These are phyloP conservation scores for Penicillium sp. DNA, from an alignment of 2,329 filamentous ascomycete genomes.

Conservation along the genomic window DNA sequence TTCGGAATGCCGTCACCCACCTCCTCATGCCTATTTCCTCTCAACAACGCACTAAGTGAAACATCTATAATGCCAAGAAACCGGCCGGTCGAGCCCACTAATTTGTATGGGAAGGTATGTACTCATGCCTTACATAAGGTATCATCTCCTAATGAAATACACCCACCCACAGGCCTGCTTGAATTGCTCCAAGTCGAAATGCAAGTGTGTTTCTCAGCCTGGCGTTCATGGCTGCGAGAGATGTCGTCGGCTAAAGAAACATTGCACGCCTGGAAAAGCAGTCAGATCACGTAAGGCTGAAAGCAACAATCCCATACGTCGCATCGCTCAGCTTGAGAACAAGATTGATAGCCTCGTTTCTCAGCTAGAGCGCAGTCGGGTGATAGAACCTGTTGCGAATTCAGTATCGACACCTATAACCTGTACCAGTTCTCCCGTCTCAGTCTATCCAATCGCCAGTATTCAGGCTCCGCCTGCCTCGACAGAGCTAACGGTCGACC, in stretches of 20 bases:
- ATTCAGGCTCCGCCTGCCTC: background rate
- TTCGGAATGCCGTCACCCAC: background rate
- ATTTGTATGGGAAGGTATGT: background rate
- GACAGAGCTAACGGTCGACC: background rate
- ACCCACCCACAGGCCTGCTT: conserved; percentile 15
- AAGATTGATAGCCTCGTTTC: conserved; percentile 30
- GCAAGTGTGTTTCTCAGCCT: conserved; percentile 21
- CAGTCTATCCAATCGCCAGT: background rate
- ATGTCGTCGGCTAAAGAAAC: conserved; percentile 45
- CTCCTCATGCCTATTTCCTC: background rate
- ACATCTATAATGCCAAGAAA: background rate
- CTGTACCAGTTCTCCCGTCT: background rate
- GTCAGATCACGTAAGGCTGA: conserved; percentile 29
- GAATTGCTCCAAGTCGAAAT: conserved; percentile 27
- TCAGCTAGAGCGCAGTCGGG: conserved; percentile 15
- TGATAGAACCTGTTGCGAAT: background rate
- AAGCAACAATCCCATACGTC: conserved; percentile 14
- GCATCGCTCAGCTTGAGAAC: conserved; percentile 24
- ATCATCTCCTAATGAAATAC: background rate
- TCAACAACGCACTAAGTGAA: background rate
- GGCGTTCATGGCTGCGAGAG: conserved; percentile 25
- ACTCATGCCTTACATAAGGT: background rate
- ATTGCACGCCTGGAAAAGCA: conserved; percentile 40
- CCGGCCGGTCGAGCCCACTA: background rate
- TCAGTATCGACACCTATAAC: background rate